Base-by-base conservation (phyloP, 305 asterid genomes). In the Solanum hybrid region DNA sequence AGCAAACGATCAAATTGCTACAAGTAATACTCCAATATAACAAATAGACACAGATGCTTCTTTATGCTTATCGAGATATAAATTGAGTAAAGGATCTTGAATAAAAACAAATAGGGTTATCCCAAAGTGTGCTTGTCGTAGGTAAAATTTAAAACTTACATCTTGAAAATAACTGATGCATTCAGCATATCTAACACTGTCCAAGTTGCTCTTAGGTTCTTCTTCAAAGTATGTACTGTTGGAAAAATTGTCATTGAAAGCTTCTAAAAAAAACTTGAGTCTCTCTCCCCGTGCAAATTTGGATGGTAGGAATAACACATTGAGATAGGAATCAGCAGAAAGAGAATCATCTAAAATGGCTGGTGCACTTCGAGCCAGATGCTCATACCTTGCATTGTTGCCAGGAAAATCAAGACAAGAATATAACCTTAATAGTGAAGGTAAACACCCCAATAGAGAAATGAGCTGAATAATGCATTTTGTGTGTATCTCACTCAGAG, bases 271-370 rank as follows among this genome's bases (percentile, higher is more conserved):
- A 93, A 94, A 94, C 91, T 98, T 94, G 90, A 98, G 96, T 94
- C 98, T 94, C 94, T 97, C 99, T 88, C 99, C 95, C 80, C 99
- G 99, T 17, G 99, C 98, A 93, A 94, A 96, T 61, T 98, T 95
- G 85, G 99, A 95, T 91, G 99, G 99, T 98, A 97, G 96, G 98
- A 97, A 95, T 89, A 97, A 88, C 89, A 97, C 96, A 91, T 96
- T 97, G 92, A 97, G 99, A 94, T 97, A 97, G 91, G 99, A 97
- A 93, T 97, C 99, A 79, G 99, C 99, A 91, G 99, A 97, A 89
- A 97, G 98, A 89, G 99, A 98, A 94, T 97, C 99, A 82, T 97
- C 99, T 79, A 97, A 92, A 89, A 96, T 98, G 57, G 99, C 97
- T 12, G 99, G 99, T 79, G 98, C 99, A 93, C 98, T 97, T 95